These are phyloP conservation scores for Leucocoprinus sp. DNA, from an alignment of 768 basidiomycete species.

Conservation along the genomic window DNA sequence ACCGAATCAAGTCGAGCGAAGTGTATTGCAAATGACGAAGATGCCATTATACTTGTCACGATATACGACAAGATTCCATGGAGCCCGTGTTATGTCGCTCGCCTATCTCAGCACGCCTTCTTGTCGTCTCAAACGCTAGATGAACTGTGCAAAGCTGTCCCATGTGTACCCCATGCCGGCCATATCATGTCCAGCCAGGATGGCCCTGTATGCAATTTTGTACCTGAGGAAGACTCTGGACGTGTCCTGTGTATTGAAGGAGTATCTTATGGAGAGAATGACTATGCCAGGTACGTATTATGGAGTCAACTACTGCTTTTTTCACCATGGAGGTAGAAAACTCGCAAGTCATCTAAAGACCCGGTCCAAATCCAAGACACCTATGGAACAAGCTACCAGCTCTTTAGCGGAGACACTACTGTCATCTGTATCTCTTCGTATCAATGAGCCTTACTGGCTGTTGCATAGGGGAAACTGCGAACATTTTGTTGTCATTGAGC, in stretches of 20 bases:
- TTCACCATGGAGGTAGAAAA: conserved; percentile 28
- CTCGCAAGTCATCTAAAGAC: conserved; percentile 32
- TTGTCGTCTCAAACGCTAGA: conserved; percentile 66
- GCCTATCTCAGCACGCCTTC: conserved; percentile 60
- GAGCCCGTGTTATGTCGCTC: conserved; percentile 49
- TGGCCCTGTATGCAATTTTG: conserved; percentile 5
- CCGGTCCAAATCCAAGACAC: conserved; percentile 20
- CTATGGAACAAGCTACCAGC: conserved; percentile 27
- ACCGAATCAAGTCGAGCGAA: neutral
- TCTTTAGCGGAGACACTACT: conserved; percentile 43
- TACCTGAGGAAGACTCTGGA: conserved; percentile 19
- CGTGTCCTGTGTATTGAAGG: conserved; percentile 58
- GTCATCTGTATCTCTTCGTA: conserved; percentile 45
- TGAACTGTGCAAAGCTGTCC: conserved; percentile 50
- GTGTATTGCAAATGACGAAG: conserved; percentile 13
- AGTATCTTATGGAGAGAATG: conserved; percentile 51
- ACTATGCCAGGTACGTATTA: conserved; percentile 45
- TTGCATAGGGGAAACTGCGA: conserved; percentile 78
- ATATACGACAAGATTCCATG: conserved; percentile 55
- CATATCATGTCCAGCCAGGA: conserved; percentile 31
- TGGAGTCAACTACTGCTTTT: neutral
- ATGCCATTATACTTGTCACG: conserved; percentile 52
- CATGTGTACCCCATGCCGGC: conserved; percentile 30
- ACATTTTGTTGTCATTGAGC: conserved; percentile 66
- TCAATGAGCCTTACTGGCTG: conserved; percentile 77